A percentile compares a stretch with the other conserved stretches of the same genome.
Conservation (phyloP, 345 rosid species). For the Syzygium jambos region DNA sequence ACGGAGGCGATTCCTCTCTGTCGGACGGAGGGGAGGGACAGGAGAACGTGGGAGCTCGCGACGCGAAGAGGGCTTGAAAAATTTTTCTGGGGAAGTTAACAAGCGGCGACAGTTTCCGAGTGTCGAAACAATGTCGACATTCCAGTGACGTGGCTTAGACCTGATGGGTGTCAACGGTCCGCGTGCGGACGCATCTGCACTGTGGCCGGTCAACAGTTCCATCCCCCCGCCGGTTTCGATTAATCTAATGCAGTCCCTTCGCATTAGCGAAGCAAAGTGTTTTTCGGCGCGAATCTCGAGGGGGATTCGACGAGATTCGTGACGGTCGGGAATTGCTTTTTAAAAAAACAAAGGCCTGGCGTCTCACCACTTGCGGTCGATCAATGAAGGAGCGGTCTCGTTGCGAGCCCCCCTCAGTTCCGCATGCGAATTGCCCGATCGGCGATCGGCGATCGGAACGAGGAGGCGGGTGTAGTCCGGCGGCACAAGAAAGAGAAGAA, state of each 20-base stretch:
- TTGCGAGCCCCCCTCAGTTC: not conserved
- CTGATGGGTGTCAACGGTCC: not conserved
- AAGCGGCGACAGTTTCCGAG: too few relatives aligned
- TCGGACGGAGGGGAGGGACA: not conserved
- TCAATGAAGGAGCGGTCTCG: accelerated
- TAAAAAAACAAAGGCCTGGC: too few relatives aligned
- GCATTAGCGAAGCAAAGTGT: not conserved
- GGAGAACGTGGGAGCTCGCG: not conserved
- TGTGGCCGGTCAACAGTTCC: not conserved
- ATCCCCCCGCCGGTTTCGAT: not conserved
- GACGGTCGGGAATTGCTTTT: not conserved
- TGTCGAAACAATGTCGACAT: not conserved
- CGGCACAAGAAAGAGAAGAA: not conserved
- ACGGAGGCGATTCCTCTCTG: not conserved
- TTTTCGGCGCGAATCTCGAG: too few relatives aligned
- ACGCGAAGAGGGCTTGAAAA: not conserved
- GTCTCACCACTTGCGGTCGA: not conserved
- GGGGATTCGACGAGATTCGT: too few relatives aligned
- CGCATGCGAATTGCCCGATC: not conserved
- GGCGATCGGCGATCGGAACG: not conserved
- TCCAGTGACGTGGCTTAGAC: accelerated
- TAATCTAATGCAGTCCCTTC: not conserved
- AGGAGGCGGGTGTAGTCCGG: not conserved
- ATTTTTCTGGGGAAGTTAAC: not conserved
- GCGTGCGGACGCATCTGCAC: not conserved